Evolutionary conservation across 495 filamentous ascomycete genomes (phyloP).

Genomic region (Penicillium alfredii): DNA sequence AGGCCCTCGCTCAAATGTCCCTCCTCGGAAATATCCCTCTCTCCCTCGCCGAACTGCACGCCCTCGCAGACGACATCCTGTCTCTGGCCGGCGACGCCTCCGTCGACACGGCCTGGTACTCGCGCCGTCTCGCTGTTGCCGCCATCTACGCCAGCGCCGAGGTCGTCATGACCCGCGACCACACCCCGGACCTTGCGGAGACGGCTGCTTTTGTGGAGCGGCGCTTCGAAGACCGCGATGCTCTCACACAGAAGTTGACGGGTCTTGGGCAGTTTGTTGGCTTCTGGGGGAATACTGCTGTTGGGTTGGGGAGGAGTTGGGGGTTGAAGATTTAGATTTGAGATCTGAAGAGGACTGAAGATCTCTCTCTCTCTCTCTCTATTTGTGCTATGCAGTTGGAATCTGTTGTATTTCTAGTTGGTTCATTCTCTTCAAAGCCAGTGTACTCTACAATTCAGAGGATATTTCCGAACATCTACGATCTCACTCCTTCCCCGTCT

Average conservation of each 20-base stretch:
- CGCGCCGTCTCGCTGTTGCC: slow-evolving; percentile 71
- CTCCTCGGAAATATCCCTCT: slow-evolving; percentile 66
- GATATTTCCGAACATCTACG: no score
- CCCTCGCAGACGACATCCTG: slow-evolving; percentile 81
- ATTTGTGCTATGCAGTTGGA: background rate
- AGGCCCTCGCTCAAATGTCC: slow-evolving; percentile 89
- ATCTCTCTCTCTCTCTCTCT: no score
- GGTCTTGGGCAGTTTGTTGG: slow-evolving; percentile 66
- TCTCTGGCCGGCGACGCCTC: slow-evolving; percentile 73
- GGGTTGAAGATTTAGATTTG: slow-evolving; percentile 45
- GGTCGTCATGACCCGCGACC: slow-evolving; percentile 88
- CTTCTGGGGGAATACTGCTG: slow-evolving; percentile 58
- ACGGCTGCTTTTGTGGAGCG: slow-evolving; percentile 76
- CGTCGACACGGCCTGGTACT: slow-evolving; percentile 86
- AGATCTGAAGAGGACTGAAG: no score
- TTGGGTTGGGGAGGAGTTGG: slow-evolving; percentile 42
- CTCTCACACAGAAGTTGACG: slow-evolving; percentile 51
- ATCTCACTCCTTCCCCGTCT: no score
- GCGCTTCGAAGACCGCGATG: slow-evolving; percentile 62
- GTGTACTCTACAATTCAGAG: no score
- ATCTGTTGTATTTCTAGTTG: no score
- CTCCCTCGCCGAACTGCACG: slow-evolving; percentile 72
- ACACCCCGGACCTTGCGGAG: slow-evolving; percentile 55
- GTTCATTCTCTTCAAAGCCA: no score
- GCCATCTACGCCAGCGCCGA: slow-evolving; percentile 81